Conservation (phyloP, 2,329 filamentous ascomycete genomes). For the Tolypocladium ovalisporum region DNA sequence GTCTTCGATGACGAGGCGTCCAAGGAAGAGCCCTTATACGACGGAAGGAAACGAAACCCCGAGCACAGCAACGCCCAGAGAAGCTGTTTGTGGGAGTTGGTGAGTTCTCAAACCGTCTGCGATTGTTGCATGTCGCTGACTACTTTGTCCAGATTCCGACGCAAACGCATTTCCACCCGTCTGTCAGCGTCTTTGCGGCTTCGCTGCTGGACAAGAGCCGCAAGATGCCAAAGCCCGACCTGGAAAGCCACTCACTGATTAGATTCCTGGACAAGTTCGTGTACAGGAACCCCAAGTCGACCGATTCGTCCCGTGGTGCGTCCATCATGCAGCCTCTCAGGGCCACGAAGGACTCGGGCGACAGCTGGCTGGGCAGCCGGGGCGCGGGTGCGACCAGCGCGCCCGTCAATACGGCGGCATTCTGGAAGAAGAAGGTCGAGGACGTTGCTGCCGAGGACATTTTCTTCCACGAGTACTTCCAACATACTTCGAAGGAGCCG, state of each 20-base stretch:
- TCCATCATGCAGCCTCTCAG: conserved; percentile 94
- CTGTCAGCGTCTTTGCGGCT: conserved; percentile 73
- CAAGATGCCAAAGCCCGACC: conserved; percentile 78
- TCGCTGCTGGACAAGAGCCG: conserved; percentile 58
- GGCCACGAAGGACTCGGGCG: conserved; percentile 39
- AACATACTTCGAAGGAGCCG: conserved; percentile 52
- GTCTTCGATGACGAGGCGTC: conserved; percentile 52
- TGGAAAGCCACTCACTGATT: conserved; percentile 81
- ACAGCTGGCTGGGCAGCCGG: conserved; percentile 45
- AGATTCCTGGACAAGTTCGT: conserved; percentile 97
- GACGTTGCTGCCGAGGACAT: conserved; percentile 85
- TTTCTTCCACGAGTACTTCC: conserved; percentile 98
- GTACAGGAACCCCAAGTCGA: conserved; percentile 84
- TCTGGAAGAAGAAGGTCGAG: conserved; percentile 84
- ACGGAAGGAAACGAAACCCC: conserved; percentile 83
- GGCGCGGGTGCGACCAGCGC: conserved; percentile 22
- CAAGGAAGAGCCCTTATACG: conserved; percentile 44
- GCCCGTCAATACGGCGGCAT: conserved; percentile 71
- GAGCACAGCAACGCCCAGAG: conserved; percentile 87
- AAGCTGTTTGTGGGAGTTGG: conserved; percentile 86
- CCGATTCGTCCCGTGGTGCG: conserved; percentile 55
- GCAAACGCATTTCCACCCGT: conserved; percentile 76
- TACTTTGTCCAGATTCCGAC: conserved; percentile 19
- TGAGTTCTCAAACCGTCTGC: conserved; percentile 28
- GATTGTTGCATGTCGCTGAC: background rate